Evolutionary conservation across 192 early-diverging fungal genomes (phyloP).

Genomic region (Entophlyctis helioformis): DNA sequence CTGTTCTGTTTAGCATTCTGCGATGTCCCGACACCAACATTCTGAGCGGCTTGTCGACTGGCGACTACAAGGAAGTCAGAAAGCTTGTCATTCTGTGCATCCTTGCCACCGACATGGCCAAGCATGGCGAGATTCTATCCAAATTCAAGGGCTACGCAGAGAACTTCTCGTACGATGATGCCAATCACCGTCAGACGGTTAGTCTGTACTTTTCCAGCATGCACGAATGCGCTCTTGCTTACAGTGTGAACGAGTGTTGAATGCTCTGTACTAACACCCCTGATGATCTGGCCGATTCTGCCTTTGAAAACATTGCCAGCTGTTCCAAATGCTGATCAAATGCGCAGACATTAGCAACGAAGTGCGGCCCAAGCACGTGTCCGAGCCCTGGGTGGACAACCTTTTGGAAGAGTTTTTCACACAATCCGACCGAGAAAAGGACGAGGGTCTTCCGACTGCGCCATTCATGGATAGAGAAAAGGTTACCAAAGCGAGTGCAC

Average conservation of each 20-base stretch:
- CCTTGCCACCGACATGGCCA: slow-evolving; percentile 43
- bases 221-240: background rate
- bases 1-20: slow-evolving; percentile 33
- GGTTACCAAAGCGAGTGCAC: slow-evolving; percentile 38
- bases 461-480: slow-evolving; percentile 47
- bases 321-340: slow-evolving; percentile 40
- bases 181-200: slow-evolving; percentile 29
- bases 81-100: slow-evolving; percentile 39
- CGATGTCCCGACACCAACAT: slow-evolving; percentile 22
- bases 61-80: slow-evolving; percentile 26
- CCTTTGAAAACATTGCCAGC: slow-evolving; percentile 15
- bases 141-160: slow-evolving; percentile 24
- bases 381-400: slow-evolving; percentile 41
- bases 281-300: background rate
- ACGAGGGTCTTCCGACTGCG: slow-evolving; percentile 33
- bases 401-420: slow-evolving; percentile 43
- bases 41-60: slow-evolving; percentile 11
- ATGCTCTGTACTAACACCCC: background rate
- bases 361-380: slow-evolving; percentile 37
- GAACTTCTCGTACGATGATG: slow-evolving; percentile 26
- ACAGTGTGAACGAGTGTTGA: background rate
- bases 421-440: slow-evolving; percentile 39
- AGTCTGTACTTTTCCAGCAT: background rate
- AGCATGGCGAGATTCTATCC: slow-evolving; percentile 32
- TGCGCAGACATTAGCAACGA: slow-evolving; percentile 48